Conservation (phyloP, 257 asterid species). For the Mitragyna speciosa region DNA sequence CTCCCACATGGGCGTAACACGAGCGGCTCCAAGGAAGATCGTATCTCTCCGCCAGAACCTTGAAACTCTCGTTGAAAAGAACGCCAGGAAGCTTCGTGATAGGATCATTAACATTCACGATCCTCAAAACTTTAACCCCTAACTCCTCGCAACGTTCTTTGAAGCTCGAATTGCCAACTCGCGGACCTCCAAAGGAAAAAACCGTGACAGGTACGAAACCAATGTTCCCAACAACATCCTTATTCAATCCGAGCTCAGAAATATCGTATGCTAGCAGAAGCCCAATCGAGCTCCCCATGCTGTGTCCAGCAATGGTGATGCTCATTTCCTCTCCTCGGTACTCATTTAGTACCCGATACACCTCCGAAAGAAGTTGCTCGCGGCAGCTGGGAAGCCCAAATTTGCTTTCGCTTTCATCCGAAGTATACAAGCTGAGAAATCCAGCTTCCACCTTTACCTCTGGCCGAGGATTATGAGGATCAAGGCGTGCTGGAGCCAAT, state of each 20-base stretch:
- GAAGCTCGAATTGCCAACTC: constrained; percentile 65
- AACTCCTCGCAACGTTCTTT: constrained; percentile 63
- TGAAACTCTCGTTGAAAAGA: constrained; percentile 52
- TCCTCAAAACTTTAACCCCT: constrained; percentile 57
- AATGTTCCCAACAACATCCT: background rate
- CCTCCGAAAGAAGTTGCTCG: constrained; percentile 60
- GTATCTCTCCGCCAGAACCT: constrained; percentile 39
- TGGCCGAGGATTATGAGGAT: constrained; percentile 47
- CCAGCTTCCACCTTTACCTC: constrained; percentile 64
- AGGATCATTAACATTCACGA: constrained; percentile 65
- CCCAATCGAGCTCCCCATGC: constrained; percentile 78
- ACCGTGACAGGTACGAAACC: constrained; percentile 44
- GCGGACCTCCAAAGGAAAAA: constrained; percentile 71
- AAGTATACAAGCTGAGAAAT: constrained; percentile 57
- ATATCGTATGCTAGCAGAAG: constrained; percentile 52
- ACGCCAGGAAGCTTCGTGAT: constrained; percentile 70
- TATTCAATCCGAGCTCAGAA: constrained; percentile 56
- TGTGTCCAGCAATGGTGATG: constrained; percentile 59
- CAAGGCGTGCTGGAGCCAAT: constrained; percentile 48
- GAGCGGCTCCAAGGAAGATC: constrained; percentile 55
- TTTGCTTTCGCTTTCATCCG: constrained; percentile 29
- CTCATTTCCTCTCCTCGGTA: constrained; percentile 47
- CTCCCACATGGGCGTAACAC: constrained; percentile 65
- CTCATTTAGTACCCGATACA: constrained; percentile 43
- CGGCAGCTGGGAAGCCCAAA: constrained; percentile 66